Base-by-base conservation (phyloP, 2,329 filamentous ascomycete species). In the Trichothecium roseum region DNA sequence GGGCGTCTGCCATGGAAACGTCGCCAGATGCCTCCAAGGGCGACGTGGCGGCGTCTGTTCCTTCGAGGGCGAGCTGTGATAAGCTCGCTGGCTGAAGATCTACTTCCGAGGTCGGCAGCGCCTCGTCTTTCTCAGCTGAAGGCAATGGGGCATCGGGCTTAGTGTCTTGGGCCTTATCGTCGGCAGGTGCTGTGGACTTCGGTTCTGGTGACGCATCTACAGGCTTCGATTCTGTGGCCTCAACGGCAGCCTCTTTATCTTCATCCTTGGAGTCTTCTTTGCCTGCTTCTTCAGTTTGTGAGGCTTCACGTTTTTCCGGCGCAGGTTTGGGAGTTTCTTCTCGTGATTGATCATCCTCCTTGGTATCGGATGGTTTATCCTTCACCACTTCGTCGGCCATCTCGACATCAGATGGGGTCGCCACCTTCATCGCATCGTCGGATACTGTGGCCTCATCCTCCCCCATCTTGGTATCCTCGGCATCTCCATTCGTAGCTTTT, bases 1-100 rank as follows among this genome's bases (percentile, higher is more conserved):
- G 63, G 2, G 62, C 70, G 42, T 77, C 73, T n/a, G 55, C 51
- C 71, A 76, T 75, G 28, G 63, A 55, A 9, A 69, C 57, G 38
- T 75, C 71, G 5, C 49, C 47, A 3, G 56, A 51, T 3, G 51
- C 43, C 16, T 51, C 44, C 16, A 47, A 39, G 5, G 48, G 46
- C 2, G 55, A 47, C 9, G 45, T 43, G 10, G 45, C 45, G 9
- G 47, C 45, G 13, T 57, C 55, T 5, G 56, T 52, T 4, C 49
- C 45, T 28, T 62, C 63, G 27, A 60, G 55, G 12, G 55, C 56
- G 26, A 60, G 51, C 36, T 63, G 55, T 2, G 59, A 63, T 35
- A 63, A 47, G 41, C 55, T 56, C 13, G 54, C 50, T 13, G 57
- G 52, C 5, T 57, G 53, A 4, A 57, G 42, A 28, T 58, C 57